These are phyloP conservation scores for Coccomyxa sp. DNA, from an alignment of 139 green algal species.

Conservation along the genomic window DNA sequence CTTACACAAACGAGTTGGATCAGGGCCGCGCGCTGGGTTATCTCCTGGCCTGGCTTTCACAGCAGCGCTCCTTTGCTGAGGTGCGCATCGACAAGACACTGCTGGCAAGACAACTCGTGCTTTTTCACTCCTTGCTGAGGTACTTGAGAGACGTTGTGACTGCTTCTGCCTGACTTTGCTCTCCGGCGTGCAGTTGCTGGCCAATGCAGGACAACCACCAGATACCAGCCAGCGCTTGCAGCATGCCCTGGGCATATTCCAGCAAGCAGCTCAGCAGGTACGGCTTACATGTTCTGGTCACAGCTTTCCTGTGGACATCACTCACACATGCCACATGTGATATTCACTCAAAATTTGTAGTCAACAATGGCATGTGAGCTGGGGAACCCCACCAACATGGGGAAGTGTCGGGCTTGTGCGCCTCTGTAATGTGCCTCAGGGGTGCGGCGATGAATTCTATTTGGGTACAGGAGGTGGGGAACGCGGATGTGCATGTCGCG, in stretches of 20 bases:
- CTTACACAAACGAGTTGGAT: conserved; percentile 97
- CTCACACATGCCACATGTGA: neutral
- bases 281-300: neutral
- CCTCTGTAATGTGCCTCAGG: too few species aligned
- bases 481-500: conserved; percentile 82
- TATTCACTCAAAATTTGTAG: too few species aligned
- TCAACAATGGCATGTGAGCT: too few species aligned
- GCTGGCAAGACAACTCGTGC: neutral
- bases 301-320: neutral
- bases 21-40: conserved; percentile 55
- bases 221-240: conserved; percentile 54
- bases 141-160: neutral
- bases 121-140: neutral
- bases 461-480: conserved; percentile 27
- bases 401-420: too few species aligned
- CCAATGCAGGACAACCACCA: conserved; percentile 16
- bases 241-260: conserved; percentile 34
- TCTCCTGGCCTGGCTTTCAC: conserved; percentile 69
- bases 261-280: conserved; percentile 18
- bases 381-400: too few species aligned
- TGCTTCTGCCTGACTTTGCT: neutral
- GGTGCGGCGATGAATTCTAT: too few species aligned
- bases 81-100: neutral
- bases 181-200: neutral
- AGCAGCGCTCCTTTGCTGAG: conserved; percentile 27